Conservation (phyloP, 2,329 filamentous ascomycete genomes). For the Gnomoniopsis sp. region DNA sequence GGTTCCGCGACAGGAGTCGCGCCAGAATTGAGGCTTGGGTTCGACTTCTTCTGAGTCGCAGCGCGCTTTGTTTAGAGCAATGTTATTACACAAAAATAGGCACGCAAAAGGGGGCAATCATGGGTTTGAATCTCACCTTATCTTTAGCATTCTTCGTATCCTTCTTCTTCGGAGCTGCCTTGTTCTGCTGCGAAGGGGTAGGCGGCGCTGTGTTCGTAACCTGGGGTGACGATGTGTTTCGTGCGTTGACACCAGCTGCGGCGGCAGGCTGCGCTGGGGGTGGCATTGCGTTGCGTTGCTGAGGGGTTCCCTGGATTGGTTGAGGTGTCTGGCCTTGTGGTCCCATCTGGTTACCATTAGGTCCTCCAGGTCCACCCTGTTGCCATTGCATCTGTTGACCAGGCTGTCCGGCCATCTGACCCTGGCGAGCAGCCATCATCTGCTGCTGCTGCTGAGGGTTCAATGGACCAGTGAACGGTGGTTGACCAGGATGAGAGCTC, state of each 20-base stretch:
- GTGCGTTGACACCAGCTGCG: conserved; percentile 40
- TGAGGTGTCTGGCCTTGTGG: conserved; percentile 45
- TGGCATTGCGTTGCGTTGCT: conserved; percentile 62
- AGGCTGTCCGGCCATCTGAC: conserved; percentile 29
- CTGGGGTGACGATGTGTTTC: conserved; percentile 60
- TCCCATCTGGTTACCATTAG: conserved; percentile 39
- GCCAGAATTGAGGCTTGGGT: conserved; percentile 48
- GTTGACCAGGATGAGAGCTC: conserved; percentile 59
- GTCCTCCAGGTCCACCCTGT: conserved; percentile 28
- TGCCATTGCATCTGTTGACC: conserved; percentile 48
- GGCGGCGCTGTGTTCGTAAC: conserved; percentile 66
- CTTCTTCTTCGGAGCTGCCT: conserved; percentile 77
- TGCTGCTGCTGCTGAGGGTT: conserved; percentile 58
- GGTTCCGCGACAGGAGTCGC: conserved; percentile 57
- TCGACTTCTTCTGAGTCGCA: conserved; percentile 62
- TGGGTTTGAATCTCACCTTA: conserved; percentile 54
- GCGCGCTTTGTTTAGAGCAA: conserved; percentile 31
- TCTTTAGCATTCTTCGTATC: conserved; percentile 60
- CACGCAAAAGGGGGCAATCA: conserved; percentile 13
- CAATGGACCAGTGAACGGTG: conserved; percentile 54
- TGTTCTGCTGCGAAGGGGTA: conserved; percentile 70
- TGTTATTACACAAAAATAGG: conserved; percentile 10
- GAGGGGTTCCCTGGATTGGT: conserved; percentile 65
- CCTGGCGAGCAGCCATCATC: conserved; percentile 51
- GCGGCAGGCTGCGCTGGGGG: conserved; percentile 59